Evolutionary conservation across 768 basidiomycete genomes (phyloP), one percentile per base, ranked within the genome.

Genomic region (Lyophyllum shimeji): DNA sequence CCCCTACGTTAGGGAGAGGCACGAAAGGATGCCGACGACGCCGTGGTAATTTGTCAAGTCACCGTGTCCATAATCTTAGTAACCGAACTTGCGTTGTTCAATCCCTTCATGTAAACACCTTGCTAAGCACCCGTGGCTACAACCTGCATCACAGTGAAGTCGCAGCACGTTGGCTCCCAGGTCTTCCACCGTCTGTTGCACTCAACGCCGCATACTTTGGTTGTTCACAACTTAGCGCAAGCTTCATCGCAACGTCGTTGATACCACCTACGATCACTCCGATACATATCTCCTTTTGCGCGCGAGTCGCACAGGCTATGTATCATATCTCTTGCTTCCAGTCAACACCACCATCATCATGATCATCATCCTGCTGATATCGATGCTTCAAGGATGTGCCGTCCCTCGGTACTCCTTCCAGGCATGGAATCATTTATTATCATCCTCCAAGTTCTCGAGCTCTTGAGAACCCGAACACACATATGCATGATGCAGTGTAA

Each of bases 1-100:
- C 29, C 29, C 29, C 9, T 29, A 29, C 29, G 40, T 23, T 23
- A 44, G 21, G 2, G 27, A 49, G 31, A 49, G 25, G 27, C 27
- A 50, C 24, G 24, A 17, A 24, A 40, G 49, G 43, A 53, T 23
- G 49, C 52, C 34, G 43, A 46, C 40, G 50, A 48, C 8, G 37
- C 51, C 52, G 50, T 62, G 61, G 61, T 57, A 24, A 59, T 53
- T 58, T 52, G 53, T 57, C 54, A 60, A 63, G 56, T 56, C 56
- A 50, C 59, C 61, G 61, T 56, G 43, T 46, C 27, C 37, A 49
- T 34, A n/a, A 24, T 46, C 47, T 59, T 31, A 62, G 59, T 61
- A 61, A 46, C 60, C 60, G 60, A 51, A 9, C 51, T 42, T 17
- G 42, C 15, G 20, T 37, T 12, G 13, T 13, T 33, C 44, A n/a